Evolutionary conservation across 2,329 filamentous ascomycete species (phyloP), one percentile per base, ranked within the genome.

Genomic region (Didymella arachidicola): DNA sequence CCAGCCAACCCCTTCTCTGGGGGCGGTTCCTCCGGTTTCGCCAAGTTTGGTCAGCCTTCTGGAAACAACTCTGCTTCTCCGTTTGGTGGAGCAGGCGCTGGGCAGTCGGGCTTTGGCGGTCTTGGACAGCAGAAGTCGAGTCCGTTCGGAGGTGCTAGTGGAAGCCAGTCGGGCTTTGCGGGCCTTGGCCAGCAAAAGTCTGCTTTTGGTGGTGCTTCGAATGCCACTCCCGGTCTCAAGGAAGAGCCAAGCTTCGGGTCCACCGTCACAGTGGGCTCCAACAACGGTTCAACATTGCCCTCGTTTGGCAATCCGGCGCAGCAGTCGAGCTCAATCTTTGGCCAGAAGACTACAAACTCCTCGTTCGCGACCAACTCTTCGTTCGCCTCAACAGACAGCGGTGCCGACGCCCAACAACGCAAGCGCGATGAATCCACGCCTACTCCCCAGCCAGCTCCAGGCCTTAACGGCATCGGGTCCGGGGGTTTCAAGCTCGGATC

Each of bases 401-500:
- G 50, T n/a, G 38, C 50, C 27, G 56, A 50, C 26, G 42, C 56
- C 18, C 50, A 59, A 19, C 49, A 53, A 16, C 65, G 72, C 34
- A 66, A 68, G 44, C 65, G 74, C 36, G 71, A 76, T n/a, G 74
- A 75, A 49, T 69, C 69, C 32, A 75, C 74, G 50, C 73, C 76
- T 32, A 77, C 74, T 18, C 57, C 66, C 19, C 69, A 69, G 45
- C 38, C 64, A 45, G 55, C 68, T 34, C 62, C 69, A 48, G 72
- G 72, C 30, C 58, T 78, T 7, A 77, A 75, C 34, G 73, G 73
- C 41, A 66, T 67, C 56, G 63, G 32, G 7, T 36, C 62, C 51
- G 68, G 67, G 16, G 83, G 85, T 0, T 92, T 92, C 77, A 89
- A 89, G 65, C 79, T 92, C 16, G 83, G 84, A 38, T 88, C 86